Evolutionary conservation across 305 asterid genomes (phyloP).

Genomic region (Ajuga reptans): DNA sequence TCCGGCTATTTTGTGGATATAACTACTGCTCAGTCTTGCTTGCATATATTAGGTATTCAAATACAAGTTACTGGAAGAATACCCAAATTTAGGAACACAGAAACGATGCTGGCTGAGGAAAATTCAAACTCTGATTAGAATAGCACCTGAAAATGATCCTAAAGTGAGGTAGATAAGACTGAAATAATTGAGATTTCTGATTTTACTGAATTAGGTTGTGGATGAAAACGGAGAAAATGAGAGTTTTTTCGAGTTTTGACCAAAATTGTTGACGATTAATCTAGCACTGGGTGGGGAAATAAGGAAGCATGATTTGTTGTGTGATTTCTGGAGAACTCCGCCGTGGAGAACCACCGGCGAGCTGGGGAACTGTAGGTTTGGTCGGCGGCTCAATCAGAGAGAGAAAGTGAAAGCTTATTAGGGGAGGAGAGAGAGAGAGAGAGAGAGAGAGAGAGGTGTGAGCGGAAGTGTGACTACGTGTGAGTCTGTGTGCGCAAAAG

Average conservation of each 20-base stretch:
- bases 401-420: background rate
- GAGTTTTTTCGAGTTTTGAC: background rate
- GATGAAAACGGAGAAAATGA: slow-evolving; percentile 11
- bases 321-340: background rate
- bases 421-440: background rate
- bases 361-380: background rate
- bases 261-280: background rate
- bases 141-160: background rate
- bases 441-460: background rate
- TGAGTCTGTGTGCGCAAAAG: slow-evolving; percentile 7
- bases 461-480: background rate
- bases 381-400: background rate
- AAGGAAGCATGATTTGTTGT: background rate
- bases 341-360: background rate
- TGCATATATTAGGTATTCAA: slow-evolving; percentile 20
- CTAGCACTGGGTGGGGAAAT: background rate
- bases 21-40: slow-evolving; percentile 34
- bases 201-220: slow-evolving; percentile 18
- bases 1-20: slow-evolving; percentile 8
- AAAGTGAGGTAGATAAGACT: background rate
- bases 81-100: slow-evolving; percentile 18
- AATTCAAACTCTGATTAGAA: background rate
- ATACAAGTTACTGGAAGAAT: slow-evolving; percentile 23
- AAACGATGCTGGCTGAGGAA: background rate
- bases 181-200: background rate